Percentiles rank a stretch among this genome's conserved stretches.
Evolutionary conservation across 345 rosid genomes (phyloP).

Genomic region (Brassica cretica): DNA sequence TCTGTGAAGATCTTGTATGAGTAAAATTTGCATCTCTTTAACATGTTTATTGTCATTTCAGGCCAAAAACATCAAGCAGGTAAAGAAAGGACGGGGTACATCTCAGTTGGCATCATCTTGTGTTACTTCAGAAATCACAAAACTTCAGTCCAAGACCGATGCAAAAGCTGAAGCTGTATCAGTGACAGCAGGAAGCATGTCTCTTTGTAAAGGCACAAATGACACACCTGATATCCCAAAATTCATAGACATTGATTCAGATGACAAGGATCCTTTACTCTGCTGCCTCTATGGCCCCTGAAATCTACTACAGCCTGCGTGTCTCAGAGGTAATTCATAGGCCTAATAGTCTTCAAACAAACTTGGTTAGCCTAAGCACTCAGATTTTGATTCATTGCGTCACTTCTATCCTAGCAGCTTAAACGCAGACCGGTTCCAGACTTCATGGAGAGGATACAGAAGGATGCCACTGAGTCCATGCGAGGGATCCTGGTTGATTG

Average conservation of each 20-base stretch:
- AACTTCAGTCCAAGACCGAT: conserved; percentile 23
- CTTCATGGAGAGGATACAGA: conserved; percentile 77
- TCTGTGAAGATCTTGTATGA: conserved; percentile 17
- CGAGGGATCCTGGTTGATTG: conserved; percentile 90
- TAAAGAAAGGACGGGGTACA: conserved; percentile 38
- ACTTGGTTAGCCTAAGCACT: conserved; percentile 8
- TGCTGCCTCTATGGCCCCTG: conserved; percentile 81
- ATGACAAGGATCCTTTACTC: conserved; percentile 62
- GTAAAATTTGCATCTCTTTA: conserved; percentile 21
- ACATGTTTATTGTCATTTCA: conserved; percentile 32
- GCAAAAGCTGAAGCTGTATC: conserved; percentile 22
- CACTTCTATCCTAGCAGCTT: conserved; percentile 52
- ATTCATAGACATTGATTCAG: conserved; percentile 64
- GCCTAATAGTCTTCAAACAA: conserved; percentile 5
- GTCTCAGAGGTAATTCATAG: conserved; percentile 70
- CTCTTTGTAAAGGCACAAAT: neutral
- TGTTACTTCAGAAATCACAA: conserved; percentile 30
- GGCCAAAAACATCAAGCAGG: conserved; percentile 59
- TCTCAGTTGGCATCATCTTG: conserved; percentile 47
- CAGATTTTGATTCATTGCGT: conserved; percentile 1
- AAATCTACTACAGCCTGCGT: conserved; percentile 64
- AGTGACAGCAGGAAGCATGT: conserved; percentile 2
- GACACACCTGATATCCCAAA: conserved; percentile 39
- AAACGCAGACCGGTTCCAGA: conserved; percentile 56
- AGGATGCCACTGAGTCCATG: conserved; percentile 79